phyloP scores from a whole-genome alignment of 768 basidiomycete species.

The Pleurotus salmoneostramineus region DNA sequence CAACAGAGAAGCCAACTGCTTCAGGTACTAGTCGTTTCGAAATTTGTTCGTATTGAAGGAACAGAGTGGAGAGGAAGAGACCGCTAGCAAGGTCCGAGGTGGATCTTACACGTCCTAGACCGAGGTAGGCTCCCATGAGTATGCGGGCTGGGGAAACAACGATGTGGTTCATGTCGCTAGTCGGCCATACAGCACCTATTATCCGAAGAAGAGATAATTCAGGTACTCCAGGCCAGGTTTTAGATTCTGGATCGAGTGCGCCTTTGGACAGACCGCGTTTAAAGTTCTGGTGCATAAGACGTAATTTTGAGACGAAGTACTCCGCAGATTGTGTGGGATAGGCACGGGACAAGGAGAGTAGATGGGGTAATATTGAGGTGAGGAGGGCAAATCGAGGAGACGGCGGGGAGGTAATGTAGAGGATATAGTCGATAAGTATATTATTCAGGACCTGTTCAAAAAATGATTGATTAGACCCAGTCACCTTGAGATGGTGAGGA shows the following conservation, averaged over 20 bases:
- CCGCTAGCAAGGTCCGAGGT: constrained; percentile 78
- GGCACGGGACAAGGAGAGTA: constrained; percentile 70
- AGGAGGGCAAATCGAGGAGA: constrained; percentile 57
- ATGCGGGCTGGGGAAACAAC: constrained; percentile 85
- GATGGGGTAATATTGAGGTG: constrained; percentile 68
- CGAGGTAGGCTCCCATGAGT: constrained; percentile 89
- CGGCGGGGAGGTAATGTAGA: constrained; percentile 68
- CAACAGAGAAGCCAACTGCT: constrained; percentile 76
- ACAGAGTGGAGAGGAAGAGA: constrained; percentile 82
- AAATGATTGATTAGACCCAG: neutral
- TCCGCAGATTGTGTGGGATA: constrained; percentile 81
- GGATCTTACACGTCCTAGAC: constrained; percentile 74
- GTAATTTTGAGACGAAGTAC: constrained; percentile 77
- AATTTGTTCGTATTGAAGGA: constrained; percentile 77
- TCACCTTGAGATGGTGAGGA: neutral
- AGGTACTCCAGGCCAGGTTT: constrained; percentile 84
- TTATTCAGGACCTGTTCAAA: constrained; percentile 38
- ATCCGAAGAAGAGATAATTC: constrained; percentile 82
- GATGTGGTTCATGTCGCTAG: constrained; percentile 89
- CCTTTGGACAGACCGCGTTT: constrained; percentile 76
- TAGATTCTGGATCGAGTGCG: constrained; percentile 52
- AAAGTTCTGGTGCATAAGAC: constrained; percentile 93
- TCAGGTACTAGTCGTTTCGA: constrained; percentile 91
- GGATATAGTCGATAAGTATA: constrained; percentile 85
- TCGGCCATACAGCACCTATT: constrained; percentile 84